Conservation (phyloP, 257 asterid species). For the Parsonsia alboflavescens region DNA sequence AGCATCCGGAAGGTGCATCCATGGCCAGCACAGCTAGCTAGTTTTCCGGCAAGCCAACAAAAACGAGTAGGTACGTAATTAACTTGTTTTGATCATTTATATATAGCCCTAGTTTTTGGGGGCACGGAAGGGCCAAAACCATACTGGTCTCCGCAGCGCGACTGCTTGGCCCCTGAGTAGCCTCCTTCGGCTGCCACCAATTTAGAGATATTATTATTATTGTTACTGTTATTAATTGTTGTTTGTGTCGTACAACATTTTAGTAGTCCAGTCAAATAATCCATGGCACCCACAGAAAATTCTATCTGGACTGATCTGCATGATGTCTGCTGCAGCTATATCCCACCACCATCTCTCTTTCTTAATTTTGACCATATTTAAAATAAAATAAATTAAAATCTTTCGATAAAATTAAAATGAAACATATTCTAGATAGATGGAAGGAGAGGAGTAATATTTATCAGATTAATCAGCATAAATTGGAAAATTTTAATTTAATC, state of each 20-base stretch:
- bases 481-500: too few species aligned
- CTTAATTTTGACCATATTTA: too few species aligned
- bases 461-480: too few species aligned
- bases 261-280: background rate
- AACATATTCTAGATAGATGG: too few species aligned
- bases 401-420: too few species aligned
- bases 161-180: background rate
- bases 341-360: background rate
- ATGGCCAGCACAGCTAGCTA: background rate
- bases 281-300: background rate
- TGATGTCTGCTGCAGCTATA: background rate
- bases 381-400: too few species aligned
- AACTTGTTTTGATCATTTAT: too few species aligned
- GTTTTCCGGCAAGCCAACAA: background rate
- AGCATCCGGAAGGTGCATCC: background rate
- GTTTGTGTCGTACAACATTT: background rate
- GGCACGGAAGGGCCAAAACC: background rate
- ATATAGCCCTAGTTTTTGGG: too few species aligned
- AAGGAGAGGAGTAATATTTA: too few species aligned
- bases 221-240: too few species aligned
- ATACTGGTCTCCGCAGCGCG: slow-evolving; percentile 1
- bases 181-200: background rate
- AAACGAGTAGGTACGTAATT: background rate
- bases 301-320: background rate
- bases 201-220: background rate